A percentile compares a stretch with the other conserved stretches of the same genome.
These are phyloP conservation scores for Leccinum fuscescens DNA, from an alignment of 1,284 basidiomycete species.

Conservation along the genomic window DNA sequence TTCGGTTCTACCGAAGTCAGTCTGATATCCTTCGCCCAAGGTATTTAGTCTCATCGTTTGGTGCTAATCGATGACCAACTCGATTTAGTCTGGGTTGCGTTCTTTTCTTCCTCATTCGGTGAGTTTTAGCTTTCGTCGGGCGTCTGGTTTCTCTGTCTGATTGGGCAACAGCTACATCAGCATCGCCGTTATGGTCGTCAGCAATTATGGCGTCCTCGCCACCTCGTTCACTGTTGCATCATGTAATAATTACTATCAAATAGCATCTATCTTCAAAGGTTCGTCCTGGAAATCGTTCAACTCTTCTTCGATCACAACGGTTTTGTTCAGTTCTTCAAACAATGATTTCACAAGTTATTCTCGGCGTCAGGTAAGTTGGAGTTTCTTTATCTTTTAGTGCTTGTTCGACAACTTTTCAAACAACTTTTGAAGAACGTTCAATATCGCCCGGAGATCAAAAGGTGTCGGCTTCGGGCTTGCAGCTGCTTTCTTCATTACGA, in stretches of 20 bases:
- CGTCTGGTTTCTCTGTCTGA: conserved; percentile 8
- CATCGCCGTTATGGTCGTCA: conserved; percentile 36
- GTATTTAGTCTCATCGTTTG: conserved; percentile 11
- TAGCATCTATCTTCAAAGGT: conserved; percentile 38
- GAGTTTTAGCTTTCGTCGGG: not conserved
- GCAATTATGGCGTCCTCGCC: conserved; percentile 40
- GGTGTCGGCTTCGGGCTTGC: conserved; percentile 23
- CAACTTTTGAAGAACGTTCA: conserved; percentile 29
- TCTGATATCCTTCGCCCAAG: conserved; percentile 28
- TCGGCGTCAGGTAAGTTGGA: conserved; percentile 29
- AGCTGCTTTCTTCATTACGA: conserved; percentile 20
- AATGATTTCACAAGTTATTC: conserved; percentile 36
- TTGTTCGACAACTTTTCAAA: not conserved
- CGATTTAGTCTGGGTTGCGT: conserved; percentile 30
- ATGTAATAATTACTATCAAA: conserved; percentile 32
- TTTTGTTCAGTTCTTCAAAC: conserved; percentile 28
- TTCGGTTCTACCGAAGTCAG: conserved; percentile 41
- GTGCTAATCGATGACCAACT: not conserved
- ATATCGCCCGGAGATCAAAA: conserved; percentile 29
- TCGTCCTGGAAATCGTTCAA: not conserved
- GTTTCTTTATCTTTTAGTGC: not conserved
- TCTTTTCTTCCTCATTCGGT: conserved; percentile 42
- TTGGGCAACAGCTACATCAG: conserved; percentile 37
- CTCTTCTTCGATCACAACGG: not conserved
- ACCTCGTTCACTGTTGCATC: conserved; percentile 26